These are phyloP conservation scores for Ophiostoma triangulosporum DNA, from an alignment of 2,329 filamentous ascomycete genomes.

Conservation along the genomic window DNA sequence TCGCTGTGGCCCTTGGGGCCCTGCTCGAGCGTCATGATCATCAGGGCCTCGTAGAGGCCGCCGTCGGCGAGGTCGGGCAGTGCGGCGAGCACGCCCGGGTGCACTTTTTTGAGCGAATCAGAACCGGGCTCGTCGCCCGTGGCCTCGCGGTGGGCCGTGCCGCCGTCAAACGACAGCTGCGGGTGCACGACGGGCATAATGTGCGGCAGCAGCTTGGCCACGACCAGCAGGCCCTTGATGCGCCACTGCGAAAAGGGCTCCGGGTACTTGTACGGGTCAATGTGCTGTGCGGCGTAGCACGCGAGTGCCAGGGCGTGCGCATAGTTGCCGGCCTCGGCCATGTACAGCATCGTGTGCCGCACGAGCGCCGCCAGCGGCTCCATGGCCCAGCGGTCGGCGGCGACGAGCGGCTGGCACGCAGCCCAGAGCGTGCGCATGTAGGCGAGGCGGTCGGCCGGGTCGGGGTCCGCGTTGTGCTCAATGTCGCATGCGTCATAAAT, in stretches of 20 bases:
- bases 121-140: not conserved
- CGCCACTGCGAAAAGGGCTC: constrained; percentile 37
- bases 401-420: constrained; percentile 25
- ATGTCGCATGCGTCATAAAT: constrained; percentile 20
- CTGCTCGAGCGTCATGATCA: constrained; percentile 33
- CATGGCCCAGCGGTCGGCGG: constrained; percentile 30
- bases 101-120: constrained; percentile 10
- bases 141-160: not conserved
- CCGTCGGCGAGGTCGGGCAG: constrained; percentile 36
- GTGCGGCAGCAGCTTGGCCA: constrained; percentile 39
- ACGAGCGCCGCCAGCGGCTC: constrained; percentile 35
- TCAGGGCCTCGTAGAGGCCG: constrained; percentile 38
- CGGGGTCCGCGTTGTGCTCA: constrained; percentile 12
- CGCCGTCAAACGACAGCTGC: constrained; percentile 10
- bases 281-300: constrained; percentile 32
- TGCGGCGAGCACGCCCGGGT: constrained; percentile 17
- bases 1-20: constrained; percentile 28
- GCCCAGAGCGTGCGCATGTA: constrained; percentile 24
- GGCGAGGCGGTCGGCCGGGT: constrained; percentile 13
- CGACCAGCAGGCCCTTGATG: constrained; percentile 35
- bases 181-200: constrained; percentile 18
- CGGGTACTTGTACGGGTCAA: constrained; percentile 36
- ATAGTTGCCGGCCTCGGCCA: constrained; percentile 28
- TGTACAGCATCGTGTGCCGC: constrained; percentile 31
- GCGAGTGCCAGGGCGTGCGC: constrained; percentile 31